These are phyloP conservation scores for Gaeumannomyces sp. DNA, from an alignment of 2,329 filamentous ascomycete genomes.

Conservation along the genomic window DNA sequence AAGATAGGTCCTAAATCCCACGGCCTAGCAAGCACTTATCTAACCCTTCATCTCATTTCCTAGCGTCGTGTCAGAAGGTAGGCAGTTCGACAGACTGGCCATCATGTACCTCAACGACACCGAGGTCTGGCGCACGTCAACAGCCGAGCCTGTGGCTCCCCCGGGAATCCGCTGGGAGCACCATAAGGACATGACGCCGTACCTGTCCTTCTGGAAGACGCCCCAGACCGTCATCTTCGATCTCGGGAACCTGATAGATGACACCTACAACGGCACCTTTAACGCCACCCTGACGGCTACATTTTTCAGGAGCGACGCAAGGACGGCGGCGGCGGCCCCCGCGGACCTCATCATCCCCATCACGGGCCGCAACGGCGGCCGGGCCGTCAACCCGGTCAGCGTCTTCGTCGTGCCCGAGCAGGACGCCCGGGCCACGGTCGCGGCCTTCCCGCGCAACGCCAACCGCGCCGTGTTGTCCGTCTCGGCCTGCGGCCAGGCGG, in stretches of 20 bases:
- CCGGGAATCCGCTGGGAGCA: slow-evolving; percentile 71
- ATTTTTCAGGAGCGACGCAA: slow-evolving; percentile 52
- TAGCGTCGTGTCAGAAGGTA: slow-evolving; percentile 63
- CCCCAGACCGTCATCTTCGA: slow-evolving; percentile 75
- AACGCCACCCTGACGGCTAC: slow-evolving; percentile 69
- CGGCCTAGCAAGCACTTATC: too few relatives aligned
- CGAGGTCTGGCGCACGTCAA: slow-evolving; percentile 79
- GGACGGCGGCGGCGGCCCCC: slow-evolving; percentile 32
- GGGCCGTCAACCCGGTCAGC: slow-evolving; percentile 45
- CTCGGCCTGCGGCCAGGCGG: slow-evolving; percentile 68
- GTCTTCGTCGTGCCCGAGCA: slow-evolving; percentile 61
- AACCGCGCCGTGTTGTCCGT: slow-evolving; percentile 67
- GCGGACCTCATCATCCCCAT: slow-evolving; percentile 65
- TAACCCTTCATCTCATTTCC: not conserved
- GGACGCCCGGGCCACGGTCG: slow-evolving; percentile 50
- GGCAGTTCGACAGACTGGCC: slow-evolving; percentile 71
- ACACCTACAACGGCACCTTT: slow-evolving; percentile 65
- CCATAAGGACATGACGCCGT: slow-evolving; percentile 72
- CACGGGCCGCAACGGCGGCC: slow-evolving; percentile 42
- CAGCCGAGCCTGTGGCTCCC: slow-evolving; percentile 62
- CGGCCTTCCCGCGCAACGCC: slow-evolving; percentile 56
- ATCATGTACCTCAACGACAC: slow-evolving; percentile 70
- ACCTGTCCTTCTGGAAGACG: slow-evolving; percentile 59
- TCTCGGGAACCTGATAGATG: slow-evolving; percentile 65
- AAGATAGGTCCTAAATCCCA: too few relatives aligned